Evolutionary conservation across 495 filamentous ascomycete species (phyloP).

Genomic region (Lasiosphaeria miniovina): DNA sequence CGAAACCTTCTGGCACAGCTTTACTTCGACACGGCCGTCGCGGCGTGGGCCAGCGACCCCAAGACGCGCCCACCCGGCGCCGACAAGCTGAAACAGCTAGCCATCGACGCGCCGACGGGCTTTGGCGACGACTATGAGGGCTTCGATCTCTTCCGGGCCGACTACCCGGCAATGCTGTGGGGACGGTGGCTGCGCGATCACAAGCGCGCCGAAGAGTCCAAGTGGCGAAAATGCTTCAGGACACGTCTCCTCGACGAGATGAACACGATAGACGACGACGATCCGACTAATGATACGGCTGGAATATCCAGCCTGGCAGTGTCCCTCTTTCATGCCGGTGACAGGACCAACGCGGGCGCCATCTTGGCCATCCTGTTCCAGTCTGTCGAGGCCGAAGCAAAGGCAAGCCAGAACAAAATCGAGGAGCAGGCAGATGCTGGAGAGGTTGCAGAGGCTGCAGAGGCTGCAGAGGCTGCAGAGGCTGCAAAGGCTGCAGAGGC

Average conservation of each 20-base stretch:
- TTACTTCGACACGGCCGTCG: conserved; percentile 15
- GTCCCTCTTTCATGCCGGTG: conserved; percentile 15
- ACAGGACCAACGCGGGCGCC: conserved; percentile 11
- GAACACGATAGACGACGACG: conserved; percentile 13
- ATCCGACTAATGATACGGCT: conserved; percentile 12
- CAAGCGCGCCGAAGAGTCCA: conserved; percentile 5
- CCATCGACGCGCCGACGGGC: conserved; percentile 10
- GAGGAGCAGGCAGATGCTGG: background rate
- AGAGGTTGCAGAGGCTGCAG: background rate
- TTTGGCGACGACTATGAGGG: conserved; percentile 14
- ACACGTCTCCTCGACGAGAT: conserved; percentile 9
- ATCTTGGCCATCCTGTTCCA: conserved; percentile 14
- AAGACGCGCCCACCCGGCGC: background rate
- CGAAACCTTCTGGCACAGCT: conserved; percentile 9
- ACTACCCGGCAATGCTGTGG: conserved; percentile 18
- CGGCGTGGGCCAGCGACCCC: conserved; percentile 2
- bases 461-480: background rate
- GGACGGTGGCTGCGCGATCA: conserved; percentile 15
- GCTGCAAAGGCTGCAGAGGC: background rate
- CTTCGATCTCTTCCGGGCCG: conserved; percentile 12
- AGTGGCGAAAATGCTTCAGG: conserved; percentile 16
- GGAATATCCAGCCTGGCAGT: conserved; percentile 8
- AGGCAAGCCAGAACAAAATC: background rate
- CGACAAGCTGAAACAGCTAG: conserved; percentile 14
- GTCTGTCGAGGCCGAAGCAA: background rate